Base-by-base conservation (phyloP, 2,329 filamentous ascomycete genomes). In the Aspergillus floridensis region DNA sequence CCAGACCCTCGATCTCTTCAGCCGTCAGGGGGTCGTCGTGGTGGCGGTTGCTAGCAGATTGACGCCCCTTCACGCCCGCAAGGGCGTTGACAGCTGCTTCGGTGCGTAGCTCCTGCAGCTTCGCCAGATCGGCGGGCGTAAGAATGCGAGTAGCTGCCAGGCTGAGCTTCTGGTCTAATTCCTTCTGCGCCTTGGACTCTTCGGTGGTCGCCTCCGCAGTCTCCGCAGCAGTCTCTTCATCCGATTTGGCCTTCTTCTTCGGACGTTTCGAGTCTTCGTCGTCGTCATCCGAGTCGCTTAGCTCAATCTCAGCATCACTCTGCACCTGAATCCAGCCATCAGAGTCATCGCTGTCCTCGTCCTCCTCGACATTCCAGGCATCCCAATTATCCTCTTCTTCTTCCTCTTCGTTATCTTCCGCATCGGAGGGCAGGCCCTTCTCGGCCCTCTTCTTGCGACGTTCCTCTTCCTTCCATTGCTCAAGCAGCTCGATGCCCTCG, bases 301-400 rank as follows among this genome's bases (percentile, higher is more conserved):
- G 82, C 49, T 88, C 81, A 66, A 90, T 95, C 55, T 88, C 88
- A 55, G 90, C 91, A 26, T 96, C 91, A 63, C 87, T 89, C 62
- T 89, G 83, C 35, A 98, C 93, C 68, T 96, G 87, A 72, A 98
- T 93, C 95, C 95, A 98, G 19, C 92, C 93, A 14, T 89, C 92
- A 16, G 90, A 93, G 66, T 91, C 90, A 63, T 87, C 86, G 60
- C 82, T 86, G 61, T 84, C 82, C 56, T 80, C 78, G 47, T 77
- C 77, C 24, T 79, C 83, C 57, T 89, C 84, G 21, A 88, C 81
- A 35, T 88, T 84, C 84, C 85, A 88, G 73, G 82, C 85, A 44
- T 75, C 80, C 70, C 78, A 81, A 53, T 81, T 83, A 46, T 84
- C 84, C 26, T 29, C 26, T 29, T 86, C 83, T 26, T 86, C 82